Conservation (phyloP, 805 yeast genomes). For the Blastobotrys robertii region DNA sequence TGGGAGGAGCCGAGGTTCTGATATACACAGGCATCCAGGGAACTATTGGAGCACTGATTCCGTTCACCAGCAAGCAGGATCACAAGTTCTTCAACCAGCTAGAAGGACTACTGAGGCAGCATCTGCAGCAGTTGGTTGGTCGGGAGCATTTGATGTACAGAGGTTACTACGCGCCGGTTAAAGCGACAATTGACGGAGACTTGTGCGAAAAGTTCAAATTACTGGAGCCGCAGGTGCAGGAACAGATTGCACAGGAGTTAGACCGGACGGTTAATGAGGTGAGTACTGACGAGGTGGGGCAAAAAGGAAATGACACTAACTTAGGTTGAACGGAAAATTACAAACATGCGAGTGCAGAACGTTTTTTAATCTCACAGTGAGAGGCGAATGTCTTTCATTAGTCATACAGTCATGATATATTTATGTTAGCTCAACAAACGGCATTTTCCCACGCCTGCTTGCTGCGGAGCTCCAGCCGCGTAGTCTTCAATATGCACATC, state of each 20-base stretch:
- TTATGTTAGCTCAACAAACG: slow-evolving; percentile 15
- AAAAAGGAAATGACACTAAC: not conserved
- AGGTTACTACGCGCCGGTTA: slow-evolving; percentile 73
- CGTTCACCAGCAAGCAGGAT: slow-evolving; percentile 55
- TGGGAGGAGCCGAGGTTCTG: slow-evolving; percentile 58
- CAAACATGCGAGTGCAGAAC: slow-evolving; percentile 23
- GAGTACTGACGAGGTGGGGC: slow-evolving; percentile 1
- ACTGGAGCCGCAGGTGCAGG: slow-evolving; percentile 16
- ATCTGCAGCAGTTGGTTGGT: slow-evolving; percentile 39
- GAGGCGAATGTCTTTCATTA: not conserved
- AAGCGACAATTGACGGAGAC: slow-evolving; percentile 81
- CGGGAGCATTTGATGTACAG: slow-evolving; percentile 61
- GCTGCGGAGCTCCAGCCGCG: slow-evolving; percentile 71
- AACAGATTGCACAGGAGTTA: slow-evolving; percentile 23
- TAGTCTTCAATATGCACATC: slow-evolving; percentile 71
- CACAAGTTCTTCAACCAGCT: slow-evolving; percentile 46
- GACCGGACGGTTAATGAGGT: slow-evolving; percentile 23
- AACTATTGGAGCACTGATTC: slow-evolving; percentile 62
- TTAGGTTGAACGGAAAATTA: slow-evolving; percentile 22
- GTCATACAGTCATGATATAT: not conserved
- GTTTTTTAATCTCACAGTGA: slow-evolving; percentile 12
- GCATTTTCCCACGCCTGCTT: slow-evolving; percentile 26
- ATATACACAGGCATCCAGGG: slow-evolving; percentile 77
- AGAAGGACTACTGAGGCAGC: slow-evolving; percentile 33
- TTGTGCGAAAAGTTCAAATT: slow-evolving; percentile 49